Evolutionary conservation across 2,329 filamentous ascomycete genomes (phyloP), one percentile per base, ranked within the genome.

Genomic region (Nannizziopsis arthrosporioides): DNA sequence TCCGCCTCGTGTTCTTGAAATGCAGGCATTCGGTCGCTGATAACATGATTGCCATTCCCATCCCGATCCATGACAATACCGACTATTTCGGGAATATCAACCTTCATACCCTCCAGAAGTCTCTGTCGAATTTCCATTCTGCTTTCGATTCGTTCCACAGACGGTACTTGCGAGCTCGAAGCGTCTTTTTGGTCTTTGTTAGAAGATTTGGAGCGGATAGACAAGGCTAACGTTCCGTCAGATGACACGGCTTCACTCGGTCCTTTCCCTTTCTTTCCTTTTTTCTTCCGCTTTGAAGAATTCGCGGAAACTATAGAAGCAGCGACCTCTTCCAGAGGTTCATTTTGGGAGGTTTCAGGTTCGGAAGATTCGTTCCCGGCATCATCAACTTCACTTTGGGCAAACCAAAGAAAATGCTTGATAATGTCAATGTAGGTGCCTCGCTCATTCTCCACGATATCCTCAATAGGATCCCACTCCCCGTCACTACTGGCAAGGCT

Each of bases 401-500:
- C 59, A 41, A 69, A 59, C 69, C 70, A 72, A 35, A 73, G 54
- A 51, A 73, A 70, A 47, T 68, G 66, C 43, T 64, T 67, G 51
- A 72, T 69, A 12, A 72, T 59, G 51, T 69, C 66, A 30, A 72
- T 58, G 47, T 69, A 74, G 51, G 59, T 67, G 17, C 60, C 65
- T 10, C 67, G 62, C 43, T 72, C 68, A 35, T 72, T 67, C 50
- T 71, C 66, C 36, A 70, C 52, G 2, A 71, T 61, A 54, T 73
- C 69, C 22, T 50, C 48, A 43, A 50, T 50, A 11, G 48, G 71
- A 59, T 74, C 71, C 70, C 71, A 74, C 34, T 65, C 60, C 50
- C 64, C 65, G 18, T 64, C 63, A 27, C 63, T 59, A 17, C 61
- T 58, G n/a, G 64, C 58, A 17, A 68, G 55, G 1, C 68, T 61